These are phyloP conservation scores for Plasmodium fragile DNA, from an alignment of 169 alveolate genomes.

Conservation along the genomic window DNA sequence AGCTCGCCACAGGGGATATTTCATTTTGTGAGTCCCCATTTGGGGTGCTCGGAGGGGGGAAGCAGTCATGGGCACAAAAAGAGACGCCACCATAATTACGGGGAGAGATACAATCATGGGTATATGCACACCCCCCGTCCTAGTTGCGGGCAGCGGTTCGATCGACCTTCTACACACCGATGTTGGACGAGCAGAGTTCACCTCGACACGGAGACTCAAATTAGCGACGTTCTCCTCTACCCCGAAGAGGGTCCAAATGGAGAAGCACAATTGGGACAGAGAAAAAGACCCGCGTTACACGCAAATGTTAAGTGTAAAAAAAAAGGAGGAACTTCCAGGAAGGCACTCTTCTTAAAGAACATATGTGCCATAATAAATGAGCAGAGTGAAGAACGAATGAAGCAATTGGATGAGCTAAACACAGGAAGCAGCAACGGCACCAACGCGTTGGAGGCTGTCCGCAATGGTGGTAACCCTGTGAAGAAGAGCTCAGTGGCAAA, in stretches of 20 bases:
- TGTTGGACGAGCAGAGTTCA: background rate
- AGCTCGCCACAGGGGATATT: background rate
- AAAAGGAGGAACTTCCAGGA: background rate
- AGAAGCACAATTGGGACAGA: background rate
- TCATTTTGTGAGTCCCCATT: background rate
- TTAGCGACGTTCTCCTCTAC: background rate
- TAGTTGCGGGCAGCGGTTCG: background rate
- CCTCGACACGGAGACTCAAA: conserved; percentile 3
- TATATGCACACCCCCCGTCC: background rate
- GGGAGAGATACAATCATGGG: background rate
- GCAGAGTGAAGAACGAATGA: conserved; percentile 29
- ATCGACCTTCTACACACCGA: background rate
- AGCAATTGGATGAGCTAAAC: conserved; percentile 12
- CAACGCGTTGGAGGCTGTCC: background rate
- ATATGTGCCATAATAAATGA: conserved; percentile 22
- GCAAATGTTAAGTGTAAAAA: background rate
- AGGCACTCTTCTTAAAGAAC: conserved; percentile 6
- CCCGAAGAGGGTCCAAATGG: background rate
- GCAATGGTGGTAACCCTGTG: background rate
- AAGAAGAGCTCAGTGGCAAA: background rate
- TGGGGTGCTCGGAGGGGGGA: background rate
- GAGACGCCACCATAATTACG: background rate
- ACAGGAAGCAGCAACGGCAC: background rate
- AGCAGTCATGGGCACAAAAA: background rate
- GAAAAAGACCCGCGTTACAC: background rate